Base-by-base conservation (phyloP, 345 rosid species). In the Eucalyptus sp. region DNA sequence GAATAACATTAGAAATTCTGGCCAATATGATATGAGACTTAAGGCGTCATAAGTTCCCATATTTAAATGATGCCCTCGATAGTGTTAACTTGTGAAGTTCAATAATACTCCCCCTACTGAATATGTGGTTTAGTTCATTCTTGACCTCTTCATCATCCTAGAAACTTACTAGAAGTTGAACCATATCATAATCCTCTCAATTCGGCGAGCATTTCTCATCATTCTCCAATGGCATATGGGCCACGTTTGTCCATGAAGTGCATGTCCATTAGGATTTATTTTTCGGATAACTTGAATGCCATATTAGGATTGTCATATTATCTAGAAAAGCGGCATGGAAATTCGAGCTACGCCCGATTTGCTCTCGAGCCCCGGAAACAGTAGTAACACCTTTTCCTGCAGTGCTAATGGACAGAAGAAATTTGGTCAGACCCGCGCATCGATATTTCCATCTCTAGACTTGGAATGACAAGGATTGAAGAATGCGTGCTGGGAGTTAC, bases 51-150 rank as follows among this genome's bases (percentile, higher is more conserved):
- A n/a, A 15, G n/a, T n/a, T 64, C 37, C 1, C 3, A 64, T 15
- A 5, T 2, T 13, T 14, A 4, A 7, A 64, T 7, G 3, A 64
- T 64, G 76, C 2, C 2, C 6, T n/a, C 6, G 1, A n/a, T 0
- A n/a, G 5, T 64, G 5, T 64, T 14, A 15, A 15, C 41, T 1
- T 64, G 3, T 15, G 20, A 8, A 15, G 10, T 64, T 64, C 17
- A n/a, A 16, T 4, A n/a, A 64, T n/a, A 64, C 3, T 64, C 20
- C 33, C 37, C 20, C 5, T n/a, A n/a, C 9, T n/a, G 3, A n/a
- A 13, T n/a, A 15, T 64, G 20, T 64, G 76, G 3, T n/a, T n/a
- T 64, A 16, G 76, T n/a, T 64, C 76, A 15, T 64, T 64, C 1
- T 13, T 7, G 3, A 33, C 20, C 76, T 2, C 20, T 64, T 8